Base-by-base conservation (phyloP, 495 filamentous ascomycete genomes). In the Talaromyces wortmannii region DNA sequence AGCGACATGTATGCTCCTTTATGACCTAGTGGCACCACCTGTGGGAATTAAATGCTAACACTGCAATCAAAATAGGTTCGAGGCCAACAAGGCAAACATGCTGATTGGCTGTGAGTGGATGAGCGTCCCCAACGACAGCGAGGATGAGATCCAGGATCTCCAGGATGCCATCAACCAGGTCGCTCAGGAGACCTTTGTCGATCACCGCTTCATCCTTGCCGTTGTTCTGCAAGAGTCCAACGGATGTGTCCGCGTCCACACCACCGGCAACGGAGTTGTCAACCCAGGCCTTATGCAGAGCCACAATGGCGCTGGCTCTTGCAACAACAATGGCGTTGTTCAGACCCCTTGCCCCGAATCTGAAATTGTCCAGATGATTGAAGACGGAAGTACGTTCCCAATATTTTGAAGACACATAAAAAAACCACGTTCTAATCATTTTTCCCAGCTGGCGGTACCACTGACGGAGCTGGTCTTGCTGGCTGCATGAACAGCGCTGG, bases 151-250 rank as follows among this genome's bases (percentile, higher is more conserved):
- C 30, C 50, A 50, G 12, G 30, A 66, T 30, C 67, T 83, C 40
- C 64, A 68, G 36, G 56, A 55, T 32, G 66, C 64, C 40, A 80
- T 80, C 53, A 18, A 67, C 23, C 43, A 57, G 13, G 65, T 80
- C 12, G 63, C 78, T 13, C 17, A 32, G 5, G 56, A 59, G 6
- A 67, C 74, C 18, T 63, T 66, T 12, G 60, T 83, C 15, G 76
- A 81, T 56, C 67, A 80, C 17, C 81, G 82, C 49, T 83, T 79
- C 63, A 77, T 86, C 55, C 61, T 85, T 53, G 74, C 77, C 3
- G 66, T 81, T 50, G 59, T 83, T 30, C 75, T 84, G 68, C 81
- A 84, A 63, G 81, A 84, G 58, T 76, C 69, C 64, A 75, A 75
- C 56, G 82, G 81, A 56, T 83, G 80, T 62, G 80, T 78, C 33